A percentile compares a stretch with the other conserved stretches of the same genome.
Conservation (phyloP, 768 basidiomycete genomes). For the Suillus subalutaceus region DNA sequence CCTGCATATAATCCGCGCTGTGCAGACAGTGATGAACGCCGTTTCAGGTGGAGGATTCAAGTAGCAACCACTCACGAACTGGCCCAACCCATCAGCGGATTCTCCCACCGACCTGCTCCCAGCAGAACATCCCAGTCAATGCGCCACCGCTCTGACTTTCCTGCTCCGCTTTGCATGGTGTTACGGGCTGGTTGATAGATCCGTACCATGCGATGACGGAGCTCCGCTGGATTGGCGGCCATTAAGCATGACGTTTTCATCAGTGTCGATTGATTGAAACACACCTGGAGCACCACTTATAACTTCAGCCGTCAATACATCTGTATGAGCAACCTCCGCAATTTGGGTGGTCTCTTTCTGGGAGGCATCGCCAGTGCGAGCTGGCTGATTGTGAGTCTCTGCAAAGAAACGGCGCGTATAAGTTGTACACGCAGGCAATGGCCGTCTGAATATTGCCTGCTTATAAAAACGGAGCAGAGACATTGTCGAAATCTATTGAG, state of each 20-base stretch:
- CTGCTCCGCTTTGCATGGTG: conserved; percentile 92
- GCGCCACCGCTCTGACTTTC: conserved; percentile 87
- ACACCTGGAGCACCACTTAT: conserved; percentile 87
- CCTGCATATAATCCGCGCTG: conserved; percentile 97
- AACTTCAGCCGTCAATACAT: conserved; percentile 76
- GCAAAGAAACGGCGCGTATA: conserved; percentile 25
- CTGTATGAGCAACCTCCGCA: conserved; percentile 50
- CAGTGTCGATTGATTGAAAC: conserved; percentile 22
- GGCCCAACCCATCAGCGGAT: conserved; percentile 96
- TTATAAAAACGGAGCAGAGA: conserved; percentile 55
- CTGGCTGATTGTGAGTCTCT: conserved; percentile 16
- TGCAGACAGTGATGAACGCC: conserved; percentile 10
- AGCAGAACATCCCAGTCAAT: conserved; percentile 94
- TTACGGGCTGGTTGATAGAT: conserved; percentile 93
- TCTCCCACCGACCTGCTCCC: conserved; percentile 95
- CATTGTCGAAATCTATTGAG: conserved; percentile 39
- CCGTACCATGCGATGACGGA: conserved; percentile 84
- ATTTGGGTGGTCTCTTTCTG: conserved; percentile 38
- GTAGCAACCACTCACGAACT: conserved; percentile 70
- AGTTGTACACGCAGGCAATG: conserved; percentile 18
- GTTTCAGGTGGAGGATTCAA: conserved; percentile 2
- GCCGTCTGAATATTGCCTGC: conserved; percentile 30
- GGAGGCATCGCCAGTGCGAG: conserved; percentile 25
- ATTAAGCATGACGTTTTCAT: background rate
- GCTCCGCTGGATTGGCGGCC: conserved; percentile 56